A percentile compares a stretch with the other conserved stretches of the same genome.
These are phyloP conservation scores for Eucalyptus tenuipes DNA, from an alignment of 345 rosid species.

Conservation along the genomic window DNA sequence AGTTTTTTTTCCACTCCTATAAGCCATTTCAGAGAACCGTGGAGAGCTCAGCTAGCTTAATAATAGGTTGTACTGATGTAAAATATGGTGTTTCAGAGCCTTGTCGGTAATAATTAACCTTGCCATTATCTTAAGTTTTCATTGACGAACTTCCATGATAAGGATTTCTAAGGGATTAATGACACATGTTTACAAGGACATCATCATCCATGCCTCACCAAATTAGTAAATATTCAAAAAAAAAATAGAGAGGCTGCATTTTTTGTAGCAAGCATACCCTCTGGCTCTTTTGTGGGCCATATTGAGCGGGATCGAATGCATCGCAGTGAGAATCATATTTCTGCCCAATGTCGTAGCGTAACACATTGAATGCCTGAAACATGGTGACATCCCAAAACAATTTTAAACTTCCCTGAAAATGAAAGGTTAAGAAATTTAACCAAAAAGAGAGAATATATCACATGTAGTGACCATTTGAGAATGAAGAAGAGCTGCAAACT, in stretches of 20 bases:
- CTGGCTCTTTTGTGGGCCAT: constrained; percentile 53
- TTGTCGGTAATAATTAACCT: not conserved
- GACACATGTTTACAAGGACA: not conserved
- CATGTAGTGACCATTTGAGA: not conserved
- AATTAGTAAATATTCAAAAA: not conserved
- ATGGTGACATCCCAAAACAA: constrained; percentile 24
- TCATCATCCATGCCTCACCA: not conserved
- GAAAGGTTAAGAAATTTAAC: constrained; percentile 11
- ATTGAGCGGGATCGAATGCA: constrained; percentile 68
- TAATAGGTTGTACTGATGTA: not conserved
- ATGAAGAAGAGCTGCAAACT: not conserved
- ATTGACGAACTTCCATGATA: not conserved
- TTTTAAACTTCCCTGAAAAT: constrained; percentile 17
- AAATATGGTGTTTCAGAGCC: not conserved
- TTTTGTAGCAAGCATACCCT: constrained; percentile 22
- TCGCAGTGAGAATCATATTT: constrained; percentile 89
- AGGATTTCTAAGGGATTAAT: not conserved
- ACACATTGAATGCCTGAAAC: constrained; percentile 79
- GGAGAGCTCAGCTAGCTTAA: not conserved
- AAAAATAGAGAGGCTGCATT: not conserved
- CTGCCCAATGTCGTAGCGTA: constrained; percentile 82
- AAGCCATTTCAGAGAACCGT: not conserved
- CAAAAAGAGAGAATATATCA: not conserved
- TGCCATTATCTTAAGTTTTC: not conserved
- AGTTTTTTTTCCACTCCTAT: not conserved